phyloP scores from a whole-genome alignment of 2,329 filamentous ascomycete genomes.

The Aspergillus nomiae region DNA sequence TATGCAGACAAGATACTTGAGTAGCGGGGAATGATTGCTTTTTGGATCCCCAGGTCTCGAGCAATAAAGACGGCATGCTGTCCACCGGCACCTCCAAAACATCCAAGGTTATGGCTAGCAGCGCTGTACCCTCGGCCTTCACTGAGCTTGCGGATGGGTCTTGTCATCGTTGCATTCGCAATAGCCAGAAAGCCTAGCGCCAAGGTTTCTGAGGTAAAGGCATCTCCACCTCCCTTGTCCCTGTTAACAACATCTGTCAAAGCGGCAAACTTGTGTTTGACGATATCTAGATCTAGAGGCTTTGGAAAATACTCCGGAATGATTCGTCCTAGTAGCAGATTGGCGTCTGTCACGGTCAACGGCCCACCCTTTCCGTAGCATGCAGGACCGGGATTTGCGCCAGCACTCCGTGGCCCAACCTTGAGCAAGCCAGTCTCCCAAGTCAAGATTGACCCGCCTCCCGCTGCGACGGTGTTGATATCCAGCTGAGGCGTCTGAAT shows the following conservation, averaged over 20 bases:
- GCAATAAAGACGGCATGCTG: conserved; percentile 49
- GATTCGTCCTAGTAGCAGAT: conserved; percentile 79
- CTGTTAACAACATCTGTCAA: conserved; percentile 75
- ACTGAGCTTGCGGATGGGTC: conserved; percentile 84
- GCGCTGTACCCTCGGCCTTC: conserved; percentile 89
- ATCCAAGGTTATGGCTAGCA: conserved; percentile 47
- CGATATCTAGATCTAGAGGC: conserved; percentile 71
- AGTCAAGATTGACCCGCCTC: conserved; percentile 69
- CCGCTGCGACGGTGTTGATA: conserved; percentile 91
- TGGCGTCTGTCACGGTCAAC: conserved; percentile 90
- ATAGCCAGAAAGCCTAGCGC: conserved; percentile 88
- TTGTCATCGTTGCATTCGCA: conserved; percentile 87
- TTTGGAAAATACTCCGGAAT: conserved; percentile 89
- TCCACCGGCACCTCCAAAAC: conserved; percentile 38
- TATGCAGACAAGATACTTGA: conserved; percentile 48
- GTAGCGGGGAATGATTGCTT: conserved; percentile 47
- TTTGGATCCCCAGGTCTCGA: conserved; percentile 42
- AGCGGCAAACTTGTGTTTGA: conserved; percentile 69
- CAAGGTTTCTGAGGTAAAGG: conserved; percentile 77
- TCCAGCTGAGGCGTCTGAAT: conserved; percentile 91
- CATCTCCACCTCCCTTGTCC: conserved; percentile 47
- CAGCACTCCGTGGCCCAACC: conserved; percentile 85
- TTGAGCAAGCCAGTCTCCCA: conserved; percentile 86
- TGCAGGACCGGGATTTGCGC: conserved; percentile 84
- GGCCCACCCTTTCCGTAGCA: conserved; percentile 91